Evolutionary conservation across 1,284 basidiomycete genomes (phyloP), one percentile per base, ranked within the genome.

Genomic region (Chalciporus sp.): DNA sequence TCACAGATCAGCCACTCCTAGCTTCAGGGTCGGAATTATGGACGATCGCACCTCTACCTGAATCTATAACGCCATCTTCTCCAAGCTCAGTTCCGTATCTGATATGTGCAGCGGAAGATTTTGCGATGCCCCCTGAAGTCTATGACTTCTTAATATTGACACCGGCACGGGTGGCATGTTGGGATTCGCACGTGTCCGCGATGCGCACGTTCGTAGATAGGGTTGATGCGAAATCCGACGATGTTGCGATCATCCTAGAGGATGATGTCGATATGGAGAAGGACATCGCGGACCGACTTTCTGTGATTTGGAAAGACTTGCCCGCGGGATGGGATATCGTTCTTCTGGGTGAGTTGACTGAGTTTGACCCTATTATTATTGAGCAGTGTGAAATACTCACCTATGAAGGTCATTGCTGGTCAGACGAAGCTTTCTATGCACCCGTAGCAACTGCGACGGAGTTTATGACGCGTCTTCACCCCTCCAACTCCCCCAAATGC

Each of bases 201-300:
- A 79, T 92, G 46, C 75, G 72, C 14, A 65, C 52, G 2, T 74
- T 85, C 31, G 76, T 79, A 9, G 64, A 71, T 17, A 54, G 33
- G 4, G 35, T 6, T 16, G 35, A 37, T 17, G 17, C 1, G 35
- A 37, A 46, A 27, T 68, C 72, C 49, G 49, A 60, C 61, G 56
- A 67, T 1, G 72, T 78, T 8, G 74, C 74, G 0, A 63, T 92
- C n/a, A 76, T 93, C 19, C 72, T 92, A 19, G 90, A 93, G 71
- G 91, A 93, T 65, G 90, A 92, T 57, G 73, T 93, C 14, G 87
- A 93, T 64, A 82, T 90, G 77, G 88, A 93, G 70, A 77, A 73
- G 53, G 85, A 92, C 61, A 77, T 90, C 10, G 68, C 76, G 14
- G 52, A 66, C 11, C 75, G 82, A 39, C 69, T 92, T 48, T 63